phyloP scores from a whole-genome alignment of 306 rosid genomes.

The Leucaena leucocephala region DNA sequence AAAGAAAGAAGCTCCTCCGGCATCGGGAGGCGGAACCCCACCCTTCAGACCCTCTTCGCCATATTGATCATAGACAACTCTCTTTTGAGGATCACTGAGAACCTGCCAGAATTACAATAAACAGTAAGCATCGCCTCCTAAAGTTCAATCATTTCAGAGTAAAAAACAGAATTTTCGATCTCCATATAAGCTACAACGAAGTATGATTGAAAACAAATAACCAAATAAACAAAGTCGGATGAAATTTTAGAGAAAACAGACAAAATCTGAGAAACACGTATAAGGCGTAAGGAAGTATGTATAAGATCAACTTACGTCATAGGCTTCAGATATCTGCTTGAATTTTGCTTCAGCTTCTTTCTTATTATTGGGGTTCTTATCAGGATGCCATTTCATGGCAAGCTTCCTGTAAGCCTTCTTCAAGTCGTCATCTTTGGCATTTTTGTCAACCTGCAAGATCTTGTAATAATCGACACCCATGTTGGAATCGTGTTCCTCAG shows the following conservation, averaged over 20 bases:
- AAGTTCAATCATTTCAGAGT: neutral
- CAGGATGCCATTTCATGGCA: conserved; percentile 86
- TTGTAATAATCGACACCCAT: conserved; percentile 77
- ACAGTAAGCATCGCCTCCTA: conserved; percentile 22
- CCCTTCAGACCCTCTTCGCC: conserved; percentile 80
- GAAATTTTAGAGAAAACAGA: neutral
- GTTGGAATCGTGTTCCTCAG: conserved; percentile 15
- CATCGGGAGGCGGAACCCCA: conserved; percentile 69
- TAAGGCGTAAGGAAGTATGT: too few relatives aligned
- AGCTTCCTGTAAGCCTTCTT: conserved; percentile 76
- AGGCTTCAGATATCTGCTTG: conserved; percentile 73
- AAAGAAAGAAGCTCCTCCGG: conserved; percentile 57
- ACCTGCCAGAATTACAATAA: conserved; percentile 46
- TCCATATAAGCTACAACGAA: too few relatives aligned
- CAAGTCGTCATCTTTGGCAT: conserved; percentile 67
- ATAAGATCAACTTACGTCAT: conserved; percentile 42
- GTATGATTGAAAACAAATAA: neutral
- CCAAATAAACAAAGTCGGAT: too few relatives aligned
- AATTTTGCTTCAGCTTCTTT: conserved; percentile 76
- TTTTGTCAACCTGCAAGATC: conserved; percentile 65
- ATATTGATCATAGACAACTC: conserved; percentile 67
- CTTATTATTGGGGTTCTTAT: conserved; percentile 64
- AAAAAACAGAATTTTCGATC: neutral
- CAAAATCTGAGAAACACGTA: neutral
- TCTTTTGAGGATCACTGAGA: conserved; percentile 74